These are phyloP conservation scores for Fusarium cyanostomum DNA, from an alignment of 2,329 filamentous ascomycete species.

Conservation along the genomic window DNA sequence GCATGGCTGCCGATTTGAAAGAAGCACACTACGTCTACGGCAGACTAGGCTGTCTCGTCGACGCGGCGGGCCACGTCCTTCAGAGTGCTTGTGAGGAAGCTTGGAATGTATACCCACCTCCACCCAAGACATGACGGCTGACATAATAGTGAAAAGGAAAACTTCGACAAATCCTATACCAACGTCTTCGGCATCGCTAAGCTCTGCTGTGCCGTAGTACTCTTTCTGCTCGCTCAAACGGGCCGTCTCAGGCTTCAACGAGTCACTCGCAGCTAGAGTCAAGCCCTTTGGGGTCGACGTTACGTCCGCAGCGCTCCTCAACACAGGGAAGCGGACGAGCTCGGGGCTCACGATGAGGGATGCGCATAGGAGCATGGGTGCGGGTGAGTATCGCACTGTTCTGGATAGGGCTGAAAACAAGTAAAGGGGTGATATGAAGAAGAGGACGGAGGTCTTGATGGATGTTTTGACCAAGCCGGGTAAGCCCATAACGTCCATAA, in stretches of 20 bases:
- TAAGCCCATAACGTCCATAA: not conserved
- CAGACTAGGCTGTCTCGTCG: conserved; percentile 20
- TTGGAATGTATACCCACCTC: conserved; percentile 9
- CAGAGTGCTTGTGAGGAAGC: conserved; percentile 30
- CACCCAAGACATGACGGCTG: not conserved
- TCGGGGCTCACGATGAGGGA: conserved; percentile 11
- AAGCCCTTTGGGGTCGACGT: conserved; percentile 53
- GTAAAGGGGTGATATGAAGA: conserved; percentile 4
- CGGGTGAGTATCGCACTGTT: conserved; percentile 4
- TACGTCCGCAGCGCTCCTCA: conserved; percentile 28
- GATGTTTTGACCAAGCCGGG: not conserved
- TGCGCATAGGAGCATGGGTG: conserved; percentile 7
- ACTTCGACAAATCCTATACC: conserved; percentile 52
- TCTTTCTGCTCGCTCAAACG: conserved; percentile 57
- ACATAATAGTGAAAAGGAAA: conserved; percentile 41
- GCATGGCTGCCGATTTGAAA: conserved; percentile 17
- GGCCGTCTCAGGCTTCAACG: conserved; percentile 54
- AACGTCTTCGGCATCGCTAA: conserved; percentile 61
- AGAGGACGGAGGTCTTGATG: not conserved
- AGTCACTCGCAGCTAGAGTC: conserved; percentile 52
- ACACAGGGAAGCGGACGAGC: conserved; percentile 20
- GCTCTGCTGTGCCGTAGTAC: conserved; percentile 55
- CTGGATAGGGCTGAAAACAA: conserved; percentile 15
- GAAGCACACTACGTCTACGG: conserved; percentile 15
- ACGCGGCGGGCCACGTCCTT: conserved; percentile 27